A percentile compares a stretch with the other conserved stretches of the same genome.
phyloP scores from a whole-genome alignment of 176 grass and related monocot species.

The Metroxylon sagu region DNA sequence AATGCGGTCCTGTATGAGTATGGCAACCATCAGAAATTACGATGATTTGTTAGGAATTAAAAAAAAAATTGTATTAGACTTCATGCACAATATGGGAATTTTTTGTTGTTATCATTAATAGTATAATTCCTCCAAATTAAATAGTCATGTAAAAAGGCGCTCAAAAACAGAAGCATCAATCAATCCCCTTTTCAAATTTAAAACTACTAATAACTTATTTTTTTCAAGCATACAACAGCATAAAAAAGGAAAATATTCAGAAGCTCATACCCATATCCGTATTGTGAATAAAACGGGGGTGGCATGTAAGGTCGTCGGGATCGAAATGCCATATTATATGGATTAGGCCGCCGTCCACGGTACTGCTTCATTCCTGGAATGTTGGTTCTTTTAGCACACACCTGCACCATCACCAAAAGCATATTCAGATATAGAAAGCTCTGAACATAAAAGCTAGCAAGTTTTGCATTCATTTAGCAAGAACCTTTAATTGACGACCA shows the following conservation, averaged over 20 bases:
- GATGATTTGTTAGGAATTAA: no score
- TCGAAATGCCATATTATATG: constrained; percentile 11
- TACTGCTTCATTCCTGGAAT: constrained; percentile 57
- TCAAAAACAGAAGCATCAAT: no score
- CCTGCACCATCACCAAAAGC: constrained; percentile 24
- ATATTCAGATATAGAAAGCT: neutral
- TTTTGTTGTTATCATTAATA: no score
- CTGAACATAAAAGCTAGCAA: neutral
- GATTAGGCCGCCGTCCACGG: constrained; percentile 37
- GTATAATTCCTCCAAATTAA: no score
- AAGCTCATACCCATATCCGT: constrained; percentile 46
- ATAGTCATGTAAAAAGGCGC: no score
- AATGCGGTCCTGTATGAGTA: no score
- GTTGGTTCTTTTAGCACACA: constrained; percentile 70
- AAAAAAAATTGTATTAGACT: no score
- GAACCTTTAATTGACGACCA: constrained; percentile 55
- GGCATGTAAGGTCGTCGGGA: constrained; percentile 28
- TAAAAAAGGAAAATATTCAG: neutral
- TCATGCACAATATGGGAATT: no score
- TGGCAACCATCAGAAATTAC: no score
- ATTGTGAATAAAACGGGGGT: constrained; percentile 35
- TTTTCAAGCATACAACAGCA: no score
- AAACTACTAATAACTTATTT: no score
- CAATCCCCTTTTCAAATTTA: no score
- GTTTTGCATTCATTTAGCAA: neutral